Evolutionary conservation across 176 grass and related monocot species (phyloP), one percentile per base, ranked within the genome.

Genomic region (Areca catechu): DNA sequence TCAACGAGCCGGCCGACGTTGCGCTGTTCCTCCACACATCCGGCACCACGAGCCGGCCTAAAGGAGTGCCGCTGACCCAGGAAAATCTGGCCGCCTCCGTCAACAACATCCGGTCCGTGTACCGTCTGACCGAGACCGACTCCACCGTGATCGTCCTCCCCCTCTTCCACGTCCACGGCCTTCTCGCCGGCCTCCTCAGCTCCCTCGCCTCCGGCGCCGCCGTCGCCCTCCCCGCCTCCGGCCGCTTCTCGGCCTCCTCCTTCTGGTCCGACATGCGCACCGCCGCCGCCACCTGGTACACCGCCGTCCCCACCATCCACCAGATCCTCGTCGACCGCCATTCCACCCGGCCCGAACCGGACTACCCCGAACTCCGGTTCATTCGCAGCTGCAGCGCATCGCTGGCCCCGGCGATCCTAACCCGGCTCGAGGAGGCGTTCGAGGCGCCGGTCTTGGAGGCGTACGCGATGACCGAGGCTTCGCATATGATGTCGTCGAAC

Each of bases 1-100:
- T 5, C 37, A 89, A 95, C 75, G 79, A 74, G 0, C 5, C 79
- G 0, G 60, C 73, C 2, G 92, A 97, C 50, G 66, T 76, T 15
- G 93, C 87, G 0, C 78, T 97, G 30, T 97, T 97, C 66, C 78
- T 97, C 24, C 93, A 97, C 75, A 97, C 93, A 24, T 97, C 93
- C 7, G 87, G 93, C 27, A 98, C 87, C 14, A 98, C 93, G 19
- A 98, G 93, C 71, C 81, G 93, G 2, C 93, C 87, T 47, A 98
- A 98, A 73, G 93, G 87, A 0, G 93, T 98, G 1, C 93, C 87
- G 0, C 78, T 98, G 0, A 85, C 81, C 56, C 93, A 98, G 71
- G 62, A 47, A n/a, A 98, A 92, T 78, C 87, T 98, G n/a, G 87
- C 84, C 7, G 72, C 87, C 14, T 92, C 93, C 1, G 83, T 89